phyloP scores from a whole-genome alignment of 495 filamentous ascomycete species.

The Aspergillus affinis region DNA sequence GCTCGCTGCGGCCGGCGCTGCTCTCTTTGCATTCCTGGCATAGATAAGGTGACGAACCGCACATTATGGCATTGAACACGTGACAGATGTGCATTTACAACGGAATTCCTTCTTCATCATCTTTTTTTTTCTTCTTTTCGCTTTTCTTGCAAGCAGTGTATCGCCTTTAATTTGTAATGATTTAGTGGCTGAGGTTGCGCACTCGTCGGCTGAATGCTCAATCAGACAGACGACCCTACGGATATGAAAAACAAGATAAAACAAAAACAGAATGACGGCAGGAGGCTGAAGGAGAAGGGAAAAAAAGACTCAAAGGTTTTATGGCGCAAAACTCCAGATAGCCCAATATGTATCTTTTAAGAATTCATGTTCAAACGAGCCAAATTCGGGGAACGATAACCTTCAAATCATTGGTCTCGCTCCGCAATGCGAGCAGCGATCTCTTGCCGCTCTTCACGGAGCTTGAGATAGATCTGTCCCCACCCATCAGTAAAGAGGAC shows the following conservation, averaged over 20 bases:
- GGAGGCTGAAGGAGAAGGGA: background rate
- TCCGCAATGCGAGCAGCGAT: conserved; percentile 36
- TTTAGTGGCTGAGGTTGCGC: background rate
- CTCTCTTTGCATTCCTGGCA: conserved; percentile 34
- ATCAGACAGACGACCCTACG: background rate
- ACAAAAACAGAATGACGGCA: background rate
- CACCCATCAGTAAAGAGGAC: conserved; percentile 49
- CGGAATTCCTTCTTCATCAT: background rate
- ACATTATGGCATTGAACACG: background rate
- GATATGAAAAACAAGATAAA: background rate
- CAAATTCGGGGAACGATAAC: background rate
- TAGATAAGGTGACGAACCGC: conserved; percentile 14
- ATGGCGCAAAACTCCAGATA: background rate
- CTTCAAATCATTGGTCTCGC: conserved; percentile 23
- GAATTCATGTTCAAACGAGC: background rate
- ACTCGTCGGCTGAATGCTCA: no score
- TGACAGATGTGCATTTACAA: background rate
- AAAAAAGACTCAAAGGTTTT: background rate
- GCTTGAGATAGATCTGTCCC: conserved; percentile 41
- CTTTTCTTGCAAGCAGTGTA: background rate
- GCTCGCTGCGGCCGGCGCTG: conserved; percentile 36
- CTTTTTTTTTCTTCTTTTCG: background rate
- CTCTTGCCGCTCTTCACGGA: conserved; percentile 48
- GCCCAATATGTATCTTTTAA: background rate
- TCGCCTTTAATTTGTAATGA: background rate